These are phyloP conservation scores for Polytrichum formosum DNA, from an alignment of 225 moss, liverwort and hornwort genomes.

Conservation along the genomic window DNA sequence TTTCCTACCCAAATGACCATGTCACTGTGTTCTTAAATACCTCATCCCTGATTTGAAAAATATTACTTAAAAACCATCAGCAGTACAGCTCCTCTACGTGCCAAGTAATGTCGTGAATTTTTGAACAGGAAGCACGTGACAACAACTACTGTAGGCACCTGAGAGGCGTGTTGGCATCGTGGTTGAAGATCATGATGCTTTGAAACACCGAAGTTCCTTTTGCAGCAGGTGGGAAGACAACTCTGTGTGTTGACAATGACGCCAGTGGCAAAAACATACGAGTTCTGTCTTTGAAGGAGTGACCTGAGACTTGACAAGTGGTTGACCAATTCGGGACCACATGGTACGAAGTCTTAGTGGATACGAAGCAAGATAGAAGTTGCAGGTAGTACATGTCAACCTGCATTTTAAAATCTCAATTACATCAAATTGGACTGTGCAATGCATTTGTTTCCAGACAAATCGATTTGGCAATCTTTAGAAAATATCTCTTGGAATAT, in stretches of 20 bases:
- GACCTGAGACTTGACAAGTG: conserved; percentile 46
- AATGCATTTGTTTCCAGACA: no score
- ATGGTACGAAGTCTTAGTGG: conserved; percentile 69
- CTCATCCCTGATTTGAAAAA: no score
- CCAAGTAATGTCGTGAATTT: no score
- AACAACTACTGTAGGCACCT: conserved; percentile 36
- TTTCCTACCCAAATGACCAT: no score
- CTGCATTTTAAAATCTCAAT: conserved; percentile 12
- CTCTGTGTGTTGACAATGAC: conserved; percentile 61
- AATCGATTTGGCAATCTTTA: no score
- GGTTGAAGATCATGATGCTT: conserved; percentile 70
- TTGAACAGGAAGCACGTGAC: no score
- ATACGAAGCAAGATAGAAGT: conserved; percentile 70
- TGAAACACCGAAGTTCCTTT: conserved; percentile 75
- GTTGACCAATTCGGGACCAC: conserved; percentile 88
- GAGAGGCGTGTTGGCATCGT: conserved; percentile 77
- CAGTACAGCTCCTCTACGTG: no score
- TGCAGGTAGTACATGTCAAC: conserved; percentile 74
- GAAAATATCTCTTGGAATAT: no score
- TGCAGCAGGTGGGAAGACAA: conserved; percentile 75
- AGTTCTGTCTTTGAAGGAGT: conserved; percentile 64
- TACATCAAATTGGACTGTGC: no score
- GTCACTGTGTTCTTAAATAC: no score
- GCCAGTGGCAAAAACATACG: conserved; percentile 74
- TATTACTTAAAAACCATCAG: no score